Evolutionary conservation across 1,139 yeast genomes (phyloP), one percentile per base, ranked within the genome.

Genomic region (Sugiyamaella xylanicola): DNA sequence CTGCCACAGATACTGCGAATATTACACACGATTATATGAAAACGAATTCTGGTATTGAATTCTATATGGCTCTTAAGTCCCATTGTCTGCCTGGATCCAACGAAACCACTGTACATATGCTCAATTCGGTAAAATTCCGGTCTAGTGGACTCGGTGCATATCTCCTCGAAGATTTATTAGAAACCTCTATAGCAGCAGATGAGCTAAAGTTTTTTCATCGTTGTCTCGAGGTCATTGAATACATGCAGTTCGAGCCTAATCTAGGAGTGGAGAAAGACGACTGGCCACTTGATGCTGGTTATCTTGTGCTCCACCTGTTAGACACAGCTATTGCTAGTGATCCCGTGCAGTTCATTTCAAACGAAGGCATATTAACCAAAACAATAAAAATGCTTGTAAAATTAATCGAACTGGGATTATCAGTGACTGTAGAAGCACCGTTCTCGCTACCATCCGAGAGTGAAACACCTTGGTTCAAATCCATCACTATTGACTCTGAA

Each of bases 301-400:
- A 90, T 1, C 83, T 83, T 65, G 60, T 85, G 16, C 65, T 84
- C 1, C 73, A 84, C 0, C 64, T 85, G 39, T 71, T 85, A 48
- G 79, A 81, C 59, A 81, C 82, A 54, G 65, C 83, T 1, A 68
- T 84, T 11, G 75, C 71, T 44, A 85, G 82, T 66, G 75, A 85
- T 59, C 52, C 52, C 1, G 21, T 36, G 2, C 32, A 43, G n/a
- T 16, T 46, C 15, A 16, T 46, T 15, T n/a, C 42, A 2, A 11
- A 16, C 41, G 40, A n/a, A 13, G n/a, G 15, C 29, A 22, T 32
- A 5, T 36, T 46, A 15, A 19, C 21, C 17, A 13, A 32, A 2
- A 15, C 41, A 11, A 40, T 54, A 5, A 17, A 20, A 20, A 36
- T 25, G 15, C 37, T 48, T 3, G 32, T 51, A 13, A 21, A 22